Evolutionary conservation across 1,284 basidiomycete species (phyloP), one percentile per base, ranked within the genome.

Genomic region (Apiotrichum laibachii): DNA sequence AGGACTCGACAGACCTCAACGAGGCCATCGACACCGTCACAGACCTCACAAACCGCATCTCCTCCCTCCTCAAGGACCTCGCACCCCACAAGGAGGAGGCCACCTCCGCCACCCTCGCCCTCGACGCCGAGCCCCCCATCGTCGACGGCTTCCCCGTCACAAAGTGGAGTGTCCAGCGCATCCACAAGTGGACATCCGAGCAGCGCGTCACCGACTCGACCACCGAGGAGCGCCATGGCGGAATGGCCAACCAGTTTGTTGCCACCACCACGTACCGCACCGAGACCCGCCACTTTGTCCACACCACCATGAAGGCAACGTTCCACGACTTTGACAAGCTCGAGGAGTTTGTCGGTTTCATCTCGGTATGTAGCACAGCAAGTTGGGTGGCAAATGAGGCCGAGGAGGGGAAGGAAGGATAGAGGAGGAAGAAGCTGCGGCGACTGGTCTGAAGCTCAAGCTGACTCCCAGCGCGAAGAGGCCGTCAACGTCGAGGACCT

Each of bases 311-410:
- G n/a, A 34, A 31, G 15, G 53, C 52, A 2, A 59, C 59, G 8
- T 63, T 60, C 48, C 59, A 61, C 54, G 54, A 63, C 45, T 63
- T 63, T 49, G 33, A 39, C 11, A 52, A 35, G 31, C 42, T 63
- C 13, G 40, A 39, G 33, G 35, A 19, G 33, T 50, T 55, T 48
- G 54, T 57, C 22, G 50, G 31, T 5, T 7, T 15, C 0, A 6
- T 60, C 5, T 47, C 48, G 22, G 62, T 63, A 48, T 34, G 57
- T 63, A 9, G 22, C 13, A 4, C 12, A 19, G 45, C 10, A 2
- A 11, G 11, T 21, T 26, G 10, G 12, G 37, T 39, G 37, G 37
- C 12, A 39, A 39, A 31, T 7, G 26, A 31, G 26, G 26, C 26
- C 26, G 26, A 31, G 26, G 7, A 3, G 26, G 26, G 26, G 4